phyloP scores from a whole-genome alignment of 495 filamentous ascomycete species.

The Margaritispora aquatica region DNA sequence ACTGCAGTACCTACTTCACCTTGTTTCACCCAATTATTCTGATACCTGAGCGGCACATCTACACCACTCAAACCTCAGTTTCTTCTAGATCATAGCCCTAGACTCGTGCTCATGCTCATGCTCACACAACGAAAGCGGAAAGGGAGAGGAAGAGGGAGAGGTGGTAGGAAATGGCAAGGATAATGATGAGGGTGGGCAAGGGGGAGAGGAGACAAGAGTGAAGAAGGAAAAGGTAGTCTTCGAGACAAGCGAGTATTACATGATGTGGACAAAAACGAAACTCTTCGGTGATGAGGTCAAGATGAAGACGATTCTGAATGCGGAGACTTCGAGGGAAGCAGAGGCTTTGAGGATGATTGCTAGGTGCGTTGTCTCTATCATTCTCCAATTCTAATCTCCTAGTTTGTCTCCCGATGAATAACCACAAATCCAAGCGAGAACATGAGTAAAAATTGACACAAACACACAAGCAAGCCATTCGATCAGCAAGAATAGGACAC shows the following conservation, averaged over 20 bases:
- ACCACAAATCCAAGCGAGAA: too few species aligned
- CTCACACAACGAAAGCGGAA: too few species aligned
- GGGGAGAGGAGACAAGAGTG: too few species aligned
- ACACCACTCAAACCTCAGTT: too few species aligned
- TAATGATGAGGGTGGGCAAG: too few species aligned
- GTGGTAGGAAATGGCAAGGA: too few species aligned
- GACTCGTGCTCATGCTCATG: too few species aligned
- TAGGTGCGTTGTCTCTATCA: constrained; percentile 10
- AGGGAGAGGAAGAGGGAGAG: too few species aligned
- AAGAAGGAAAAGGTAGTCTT: constrained; percentile 1
- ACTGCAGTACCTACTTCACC: not conserved
- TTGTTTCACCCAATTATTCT: constrained; percentile 8
- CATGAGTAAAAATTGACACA: too few species aligned
- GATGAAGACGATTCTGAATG: constrained; percentile 35
- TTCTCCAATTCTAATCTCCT: too few species aligned
- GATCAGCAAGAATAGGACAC: constrained; percentile 44
- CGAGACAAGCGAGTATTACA: constrained; percentile 33
- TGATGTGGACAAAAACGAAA: constrained; percentile 58
- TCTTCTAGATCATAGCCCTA: too few species aligned
- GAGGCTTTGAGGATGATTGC: constrained; percentile 53
- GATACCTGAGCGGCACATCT: constrained; percentile 6
- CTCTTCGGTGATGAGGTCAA: constrained; percentile 40
- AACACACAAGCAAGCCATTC: constrained; percentile 38
- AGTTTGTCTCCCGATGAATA: too few species aligned
- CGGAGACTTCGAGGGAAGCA: constrained; percentile 35